Conservation (phyloP, 495 filamentous ascomycete genomes). For the Aspergillus sclerotioniger region DNA sequence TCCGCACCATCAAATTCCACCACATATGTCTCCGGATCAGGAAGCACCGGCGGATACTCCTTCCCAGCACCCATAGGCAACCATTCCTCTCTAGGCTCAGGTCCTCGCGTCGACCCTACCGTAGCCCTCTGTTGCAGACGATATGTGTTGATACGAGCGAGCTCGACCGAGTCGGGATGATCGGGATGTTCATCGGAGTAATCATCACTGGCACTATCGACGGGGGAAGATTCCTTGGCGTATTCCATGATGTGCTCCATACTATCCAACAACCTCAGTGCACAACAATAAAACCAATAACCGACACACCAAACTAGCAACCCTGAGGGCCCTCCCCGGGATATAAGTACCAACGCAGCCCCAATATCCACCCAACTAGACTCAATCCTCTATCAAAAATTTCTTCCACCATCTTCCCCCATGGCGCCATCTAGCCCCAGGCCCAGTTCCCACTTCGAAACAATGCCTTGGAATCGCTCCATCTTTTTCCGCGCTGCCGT, state of each 20-base stretch:
- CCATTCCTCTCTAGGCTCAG: slow-evolving; percentile 20
- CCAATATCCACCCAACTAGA: not conserved
- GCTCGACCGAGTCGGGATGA: slow-evolving; percentile 21
- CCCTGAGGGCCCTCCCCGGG: too few species aligned
- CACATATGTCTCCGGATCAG: slow-evolving; percentile 41
- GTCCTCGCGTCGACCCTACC: slow-evolving; percentile 25
- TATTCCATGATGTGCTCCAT: slow-evolving; percentile 9
- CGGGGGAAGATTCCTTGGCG: not conserved
- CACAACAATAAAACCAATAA: not conserved
- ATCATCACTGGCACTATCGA: slow-evolving; percentile 10
- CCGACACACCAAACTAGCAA: too few species aligned
- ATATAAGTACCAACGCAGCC: not conserved
- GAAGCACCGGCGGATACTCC: slow-evolving; percentile 43
- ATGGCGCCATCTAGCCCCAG: not conserved
- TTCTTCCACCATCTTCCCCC: not conserved
- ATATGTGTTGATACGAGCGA: slow-evolving; percentile 27
- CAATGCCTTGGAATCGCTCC: not conserved
- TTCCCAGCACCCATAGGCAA: slow-evolving; percentile 29
- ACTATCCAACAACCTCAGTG: not conserved
- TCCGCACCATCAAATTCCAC: slow-evolving; percentile 52
- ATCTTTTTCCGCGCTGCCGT: slow-evolving; percentile 12
- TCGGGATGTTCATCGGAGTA: slow-evolving; percentile 11
- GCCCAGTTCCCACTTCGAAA: not conserved
- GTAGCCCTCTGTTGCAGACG: slow-evolving; percentile 27
- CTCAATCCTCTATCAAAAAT: not conserved